phyloP scores from a whole-genome alignment of 345 rosid genomes.

The Eucalyptus cladocalyx region DNA sequence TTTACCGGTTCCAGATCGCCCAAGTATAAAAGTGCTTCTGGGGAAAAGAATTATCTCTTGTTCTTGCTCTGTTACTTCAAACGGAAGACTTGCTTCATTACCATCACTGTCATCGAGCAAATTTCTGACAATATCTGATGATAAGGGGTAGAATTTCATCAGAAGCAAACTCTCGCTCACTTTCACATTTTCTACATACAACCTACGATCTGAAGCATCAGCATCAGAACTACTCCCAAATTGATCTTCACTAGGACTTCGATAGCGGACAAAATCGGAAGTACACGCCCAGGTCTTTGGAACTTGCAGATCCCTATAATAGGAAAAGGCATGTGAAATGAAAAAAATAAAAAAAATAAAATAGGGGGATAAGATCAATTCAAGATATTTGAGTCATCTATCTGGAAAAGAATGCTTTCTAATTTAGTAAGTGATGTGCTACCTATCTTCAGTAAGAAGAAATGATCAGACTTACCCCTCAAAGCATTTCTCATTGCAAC shows the following conservation, averaged over 20 bases:
- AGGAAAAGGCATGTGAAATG: background rate
- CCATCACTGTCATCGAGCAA: slow-evolving; percentile 27
- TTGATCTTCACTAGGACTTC: background rate
- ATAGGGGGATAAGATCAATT: background rate
- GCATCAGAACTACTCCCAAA: background rate
- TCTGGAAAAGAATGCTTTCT: background rate
- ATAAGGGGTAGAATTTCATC: slow-evolving; percentile 44
- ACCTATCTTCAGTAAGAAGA: background rate
- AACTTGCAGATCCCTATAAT: slow-evolving; percentile 26
- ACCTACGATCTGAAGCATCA: background rate
- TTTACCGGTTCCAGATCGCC: slow-evolving; percentile 56
- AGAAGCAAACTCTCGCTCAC: slow-evolving; percentile 34
- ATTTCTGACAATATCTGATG: slow-evolving; percentile 11
- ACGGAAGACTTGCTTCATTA: slow-evolving; percentile 28
- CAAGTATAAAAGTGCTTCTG: slow-evolving; percentile 32
- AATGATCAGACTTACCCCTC: slow-evolving; percentile 25
- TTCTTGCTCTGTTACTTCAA: slow-evolving; percentile 38
- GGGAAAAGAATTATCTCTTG: slow-evolving; percentile 16
- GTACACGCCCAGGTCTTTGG: slow-evolving; percentile 24
- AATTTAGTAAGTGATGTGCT: background rate
- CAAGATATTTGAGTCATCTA: background rate
- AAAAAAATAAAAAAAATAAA: background rate
- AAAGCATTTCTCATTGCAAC: slow-evolving; percentile 29
- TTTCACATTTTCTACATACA: slow-evolving; percentile 22
- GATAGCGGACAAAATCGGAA: slow-evolving; percentile 4